Evolutionary conservation across 106 monocot species (phyloP).

Genomic region (Acorus gramineus): DNA sequence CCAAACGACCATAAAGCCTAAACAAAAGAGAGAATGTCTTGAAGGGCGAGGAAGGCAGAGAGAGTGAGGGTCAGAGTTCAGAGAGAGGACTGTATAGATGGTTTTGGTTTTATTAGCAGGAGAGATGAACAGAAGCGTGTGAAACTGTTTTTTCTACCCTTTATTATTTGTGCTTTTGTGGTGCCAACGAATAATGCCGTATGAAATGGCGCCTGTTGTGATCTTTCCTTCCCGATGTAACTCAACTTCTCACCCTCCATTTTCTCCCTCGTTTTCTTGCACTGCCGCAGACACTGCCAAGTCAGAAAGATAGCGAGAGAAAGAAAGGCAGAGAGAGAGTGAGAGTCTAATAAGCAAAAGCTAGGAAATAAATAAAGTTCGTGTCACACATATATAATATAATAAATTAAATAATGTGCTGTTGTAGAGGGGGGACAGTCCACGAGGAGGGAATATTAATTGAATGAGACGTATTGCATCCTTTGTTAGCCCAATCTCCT

Average conservation of each 20-base stretch:
- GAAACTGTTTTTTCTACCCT: no score
- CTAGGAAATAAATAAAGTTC: background rate
- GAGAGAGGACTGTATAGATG: no score
- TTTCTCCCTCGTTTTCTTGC: constrained; percentile 13
- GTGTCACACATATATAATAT: background rate
- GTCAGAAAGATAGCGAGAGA: background rate
- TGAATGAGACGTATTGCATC: constrained; percentile 11
- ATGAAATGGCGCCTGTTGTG: background rate
- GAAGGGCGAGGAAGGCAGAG: no score
- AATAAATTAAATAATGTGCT: background rate
- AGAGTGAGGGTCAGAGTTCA: no score
- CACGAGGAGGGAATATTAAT: constrained; percentile 8
- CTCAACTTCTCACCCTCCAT: background rate
- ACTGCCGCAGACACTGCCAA: constrained; percentile 11
- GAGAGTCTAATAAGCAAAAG: background rate
- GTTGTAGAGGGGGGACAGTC: constrained; percentile 2
- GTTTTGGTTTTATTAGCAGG: no score
- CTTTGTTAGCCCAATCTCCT: no score
- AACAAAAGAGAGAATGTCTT: no score
- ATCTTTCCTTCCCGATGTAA: constrained; percentile 35
- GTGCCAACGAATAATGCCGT: background rate
- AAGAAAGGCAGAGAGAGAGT: background rate
- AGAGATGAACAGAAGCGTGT: no score
- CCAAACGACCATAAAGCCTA: no score
- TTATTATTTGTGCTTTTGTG: no score